Percentiles rank a stretch among this genome's conserved stretches.
Conservation (phyloP, 371 early-diverging fungal species). For the Lichtheimia ornata region DNA sequence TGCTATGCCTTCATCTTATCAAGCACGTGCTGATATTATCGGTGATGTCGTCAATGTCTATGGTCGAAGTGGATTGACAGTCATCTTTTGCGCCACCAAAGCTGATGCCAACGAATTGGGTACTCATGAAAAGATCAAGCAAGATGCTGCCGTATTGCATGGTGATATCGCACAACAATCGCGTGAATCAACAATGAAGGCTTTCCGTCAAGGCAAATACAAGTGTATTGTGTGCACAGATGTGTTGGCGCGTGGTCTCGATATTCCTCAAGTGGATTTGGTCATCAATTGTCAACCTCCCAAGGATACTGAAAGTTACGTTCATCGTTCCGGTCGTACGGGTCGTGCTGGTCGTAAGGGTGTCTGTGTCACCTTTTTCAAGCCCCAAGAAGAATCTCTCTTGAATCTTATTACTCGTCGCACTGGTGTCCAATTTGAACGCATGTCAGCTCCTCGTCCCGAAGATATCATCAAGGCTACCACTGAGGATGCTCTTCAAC, state of each 20-base stretch:
- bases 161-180: slow-evolving; percentile 93
- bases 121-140: slow-evolving; percentile 73
- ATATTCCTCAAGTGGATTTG: slow-evolving; percentile 96
- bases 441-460: slow-evolving; percentile 85
- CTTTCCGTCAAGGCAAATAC: slow-evolving; percentile 86
- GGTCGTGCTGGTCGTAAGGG: slow-evolving; percentile 95
- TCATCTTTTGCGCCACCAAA: slow-evolving; percentile 93
- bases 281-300: slow-evolving; percentile 98
- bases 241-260: slow-evolving; percentile 96
- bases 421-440: slow-evolving; percentile 81
- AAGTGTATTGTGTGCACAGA: slow-evolving; percentile 91
- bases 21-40: slow-evolving; percentile 76
- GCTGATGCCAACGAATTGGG: slow-evolving; percentile 89
- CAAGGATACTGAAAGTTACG: slow-evolving; percentile 90
- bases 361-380: slow-evolving; percentile 90
- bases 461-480: slow-evolving; percentile 83
- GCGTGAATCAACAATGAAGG: slow-evolving; percentile 85
- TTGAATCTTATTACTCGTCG: slow-evolving; percentile 72
- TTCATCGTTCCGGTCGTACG: slow-evolving; percentile 98
- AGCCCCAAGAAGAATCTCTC: slow-evolving; percentile 79
- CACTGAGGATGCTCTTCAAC: slow-evolving; percentile 72
- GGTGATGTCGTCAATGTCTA: slow-evolving; percentile 88
- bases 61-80: slow-evolving; percentile 77
- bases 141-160: slow-evolving; percentile 89
- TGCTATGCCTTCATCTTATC: slow-evolving; percentile 80